Base-by-base conservation (phyloP, 2,329 filamentous ascomycete species). In the Fusarium pseudocircinatum region DNA sequence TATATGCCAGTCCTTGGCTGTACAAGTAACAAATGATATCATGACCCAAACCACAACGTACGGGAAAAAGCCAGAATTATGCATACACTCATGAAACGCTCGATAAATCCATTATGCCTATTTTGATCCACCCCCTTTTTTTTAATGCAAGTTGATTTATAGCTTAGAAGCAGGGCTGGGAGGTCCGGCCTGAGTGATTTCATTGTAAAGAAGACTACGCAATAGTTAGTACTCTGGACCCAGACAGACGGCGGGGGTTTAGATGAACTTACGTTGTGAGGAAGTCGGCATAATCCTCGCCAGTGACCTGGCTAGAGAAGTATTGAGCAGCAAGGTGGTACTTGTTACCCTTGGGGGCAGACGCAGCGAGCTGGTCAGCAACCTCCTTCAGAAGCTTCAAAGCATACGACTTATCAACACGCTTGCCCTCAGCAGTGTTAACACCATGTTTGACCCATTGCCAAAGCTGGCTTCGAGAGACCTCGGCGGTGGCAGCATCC, bases 231-330 rank as follows among this genome's bases (percentile, higher is more conserved):
- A 28, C 37, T 24, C 14, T 46, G 34, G 10, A 26, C 39, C 47
- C 13, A 50, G 10, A 36, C 10, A 18, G 37, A 43, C 10, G 49
- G 34, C 10, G 49, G 34, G 34, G 24, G 15, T 32, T 42, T 43
- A 43, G 18, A 20, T 60, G 47, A 63, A 85, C 92, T 88, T 86
- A 94, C 91, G 86, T 85, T 13, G 94, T 98, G 86, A 99, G 84
- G 86, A 98, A 98, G 83, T 99, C 96, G 18, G 95, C 95, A 82
- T 98, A 98, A 77, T 98, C 95, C 87, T 98, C 96, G 63, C 96
- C 96, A 7, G 96, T 98, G 65, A 98, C 93, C 87, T 99, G 96
- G 50, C 90, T 87, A 39, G 94, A 91, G 80, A 98, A 98, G 85
- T 98, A 98, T 84, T 97, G 92, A 3, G 94, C 94, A 2, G 96